Conservation (phyloP, 192 early-diverging fungal genomes). For the Coemansia sp. region DNA sequence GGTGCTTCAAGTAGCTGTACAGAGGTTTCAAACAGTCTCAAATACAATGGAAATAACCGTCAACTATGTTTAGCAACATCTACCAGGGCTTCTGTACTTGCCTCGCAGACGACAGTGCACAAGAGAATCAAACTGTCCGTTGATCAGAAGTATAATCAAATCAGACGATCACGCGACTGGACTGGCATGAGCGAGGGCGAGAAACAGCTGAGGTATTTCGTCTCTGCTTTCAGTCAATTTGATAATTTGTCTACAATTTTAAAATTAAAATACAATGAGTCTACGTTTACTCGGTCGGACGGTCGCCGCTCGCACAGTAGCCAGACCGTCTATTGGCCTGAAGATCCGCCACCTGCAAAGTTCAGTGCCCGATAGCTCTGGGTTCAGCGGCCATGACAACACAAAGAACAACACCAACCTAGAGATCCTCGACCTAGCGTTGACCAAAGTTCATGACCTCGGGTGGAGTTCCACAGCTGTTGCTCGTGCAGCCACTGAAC, state of each 20-base stretch:
- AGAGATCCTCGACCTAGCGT: conserved; percentile 64
- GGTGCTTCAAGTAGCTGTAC: too few relatives aligned
- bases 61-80: too few relatives aligned
- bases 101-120: too few relatives aligned
- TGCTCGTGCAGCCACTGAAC: conserved; percentile 61
- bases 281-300: not conserved
- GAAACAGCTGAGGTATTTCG: not conserved
- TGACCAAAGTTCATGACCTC: conserved; percentile 66
- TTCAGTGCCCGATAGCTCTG: not conserved
- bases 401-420: conserved; percentile 18
- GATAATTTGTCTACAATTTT: not conserved
- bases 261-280: not conserved
- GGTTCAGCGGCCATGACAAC: conserved; percentile 6
- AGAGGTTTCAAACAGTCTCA: too few relatives aligned
- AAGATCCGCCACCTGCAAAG: not conserved
- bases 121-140: too few relatives aligned
- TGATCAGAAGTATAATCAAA: too few relatives aligned
- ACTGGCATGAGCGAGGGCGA: too few relatives aligned
- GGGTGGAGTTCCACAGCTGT: conserved; percentile 79
- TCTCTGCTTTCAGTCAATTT: not conserved
- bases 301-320: not conserved
- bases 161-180: too few relatives aligned
- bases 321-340: not conserved
- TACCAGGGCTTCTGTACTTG: too few relatives aligned
- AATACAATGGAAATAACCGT: too few relatives aligned